Evolutionary conservation across 106 monocot species (phyloP).

Genomic region (Iris macrosiphon): DNA sequence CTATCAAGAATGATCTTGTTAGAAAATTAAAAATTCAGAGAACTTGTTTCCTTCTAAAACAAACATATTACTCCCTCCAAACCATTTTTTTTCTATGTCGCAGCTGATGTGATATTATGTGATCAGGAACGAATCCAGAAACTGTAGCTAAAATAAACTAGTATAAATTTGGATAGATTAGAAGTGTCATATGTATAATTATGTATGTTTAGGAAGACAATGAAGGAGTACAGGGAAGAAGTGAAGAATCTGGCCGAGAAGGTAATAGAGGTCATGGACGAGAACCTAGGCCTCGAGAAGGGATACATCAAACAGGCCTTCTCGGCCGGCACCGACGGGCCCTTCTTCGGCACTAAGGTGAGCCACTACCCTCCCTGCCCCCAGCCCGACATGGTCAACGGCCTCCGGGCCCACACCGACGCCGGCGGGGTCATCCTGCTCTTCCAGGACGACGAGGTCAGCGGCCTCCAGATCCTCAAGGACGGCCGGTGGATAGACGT

Average conservation of each 20-base stretch:
- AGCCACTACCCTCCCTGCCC: constrained; percentile 69
- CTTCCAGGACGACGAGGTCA: constrained; percentile 58
- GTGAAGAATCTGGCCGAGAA: constrained; percentile 47
- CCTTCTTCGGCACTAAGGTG: constrained; percentile 76
- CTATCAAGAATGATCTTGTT: too few species aligned
- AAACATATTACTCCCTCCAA: too few species aligned
- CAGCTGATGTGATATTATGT: too few species aligned
- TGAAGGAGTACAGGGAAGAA: constrained; percentile 44
- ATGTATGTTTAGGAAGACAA: constrained; percentile 52
- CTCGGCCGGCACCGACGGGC: constrained; percentile 21
- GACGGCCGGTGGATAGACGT: constrained; percentile 62
- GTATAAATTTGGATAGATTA: background rate
- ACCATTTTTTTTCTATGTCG: too few species aligned
- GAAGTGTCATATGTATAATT: too few species aligned
- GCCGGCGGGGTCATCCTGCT: constrained; percentile 75
- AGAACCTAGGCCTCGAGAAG: constrained; percentile 41
- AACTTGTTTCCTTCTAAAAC: too few species aligned
- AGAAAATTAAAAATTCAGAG: too few species aligned
- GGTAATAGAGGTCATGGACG: constrained; percentile 28
- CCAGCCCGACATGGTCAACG: constrained; percentile 23
- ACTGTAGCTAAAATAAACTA: background rate
- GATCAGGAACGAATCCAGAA: too few species aligned
- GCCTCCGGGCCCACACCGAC: constrained; percentile 58
- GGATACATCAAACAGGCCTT: constrained; percentile 45
- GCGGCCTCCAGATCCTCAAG: constrained; percentile 49